A percentile compares a stretch with the other conserved stretches of the same genome.
phyloP scores from a whole-genome alignment of 208 protist species.

The Tritrichomonas musculus region DNA sequence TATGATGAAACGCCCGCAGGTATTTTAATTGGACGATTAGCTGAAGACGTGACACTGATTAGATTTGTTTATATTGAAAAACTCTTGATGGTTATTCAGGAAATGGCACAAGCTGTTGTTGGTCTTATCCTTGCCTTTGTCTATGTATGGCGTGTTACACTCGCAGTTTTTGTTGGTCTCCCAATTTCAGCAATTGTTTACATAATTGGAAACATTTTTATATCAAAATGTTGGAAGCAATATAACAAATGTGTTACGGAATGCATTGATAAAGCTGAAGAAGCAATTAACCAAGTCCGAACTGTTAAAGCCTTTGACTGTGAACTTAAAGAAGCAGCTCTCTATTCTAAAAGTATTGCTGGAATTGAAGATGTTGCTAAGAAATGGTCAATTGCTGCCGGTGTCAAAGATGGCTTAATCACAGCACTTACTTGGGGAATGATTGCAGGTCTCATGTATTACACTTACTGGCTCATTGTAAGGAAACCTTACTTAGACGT shows the following conservation, averaged over 20 bases:
- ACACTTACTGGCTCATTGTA: neutral
- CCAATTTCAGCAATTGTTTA: neutral
- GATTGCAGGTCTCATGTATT: neutral
- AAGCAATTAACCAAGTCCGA: constrained; percentile 5
- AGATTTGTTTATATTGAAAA: neutral
- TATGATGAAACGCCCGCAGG: neutral
- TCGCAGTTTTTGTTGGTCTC: neutral
- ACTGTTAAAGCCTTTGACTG: constrained; percentile 14
- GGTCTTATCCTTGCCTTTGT: neutral
- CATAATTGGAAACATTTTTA: neutral
- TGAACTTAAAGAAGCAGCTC: neutral
- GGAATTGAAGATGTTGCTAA: neutral
- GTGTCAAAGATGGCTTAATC: neutral
- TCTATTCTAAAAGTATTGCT: neutral
- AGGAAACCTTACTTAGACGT: neutral
- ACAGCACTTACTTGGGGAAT: neutral
- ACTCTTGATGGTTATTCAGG: neutral
- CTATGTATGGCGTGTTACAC: neutral
- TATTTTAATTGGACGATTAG: neutral
- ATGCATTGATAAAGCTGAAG: neutral
- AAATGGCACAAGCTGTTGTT: neutral
- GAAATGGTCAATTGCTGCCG: neutral
- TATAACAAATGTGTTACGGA: neutral
- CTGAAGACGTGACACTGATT: neutral
- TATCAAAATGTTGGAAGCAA: neutral